Base-by-base conservation (phyloP, 2,329 filamentous ascomycete genomes). In the Keithomyces neogunnii region DNA sequence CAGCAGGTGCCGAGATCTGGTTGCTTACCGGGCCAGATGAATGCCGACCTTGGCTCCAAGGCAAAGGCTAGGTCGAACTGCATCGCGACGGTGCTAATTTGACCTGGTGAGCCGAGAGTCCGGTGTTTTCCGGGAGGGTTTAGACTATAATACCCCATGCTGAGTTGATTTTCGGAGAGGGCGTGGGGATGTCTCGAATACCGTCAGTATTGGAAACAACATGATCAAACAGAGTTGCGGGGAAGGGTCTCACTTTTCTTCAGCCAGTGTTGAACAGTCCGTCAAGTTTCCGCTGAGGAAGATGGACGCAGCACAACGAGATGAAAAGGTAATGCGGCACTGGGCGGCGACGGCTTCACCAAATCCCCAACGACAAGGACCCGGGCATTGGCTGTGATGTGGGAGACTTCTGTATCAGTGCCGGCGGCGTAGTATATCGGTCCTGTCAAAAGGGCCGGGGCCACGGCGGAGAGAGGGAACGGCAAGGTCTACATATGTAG, bases 61-160 rank as follows among this genome's bases (percentile, higher is more conserved):
- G 67, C 68, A 61, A 78, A 76, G 56, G 70, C 66, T 30, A 73
- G 68, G 58, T 80, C 76, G 63, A 74, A 79, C 52, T 76, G 70
- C 49, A 75, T 66, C 57, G 76, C 74, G 56, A 77, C 71, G 62
- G 76, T 70, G 61, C 72, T 75, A 55, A 39, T 29, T 53, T 46
- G 33, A 28, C 19, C 26, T n/a, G 13, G 39, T 47, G 44, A 50
- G 48, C 33, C 11, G 40, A 11, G 7, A 44, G 26, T 40, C 1
- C 26, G 38, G 5, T 40, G 13, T 9, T 44, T 44, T 5, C 26
- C n/a, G 28, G 11, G 33, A 35, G 32, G 35, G 46, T 35, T 13
- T n/a, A 28, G 28, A 42, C 28, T 3, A 26, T 43, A 54, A 53
- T 60, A 70, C 69, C 69, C 71, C 69, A 72, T 71, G 53, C 55